Evolutionary conservation across 306 rosid species (phyloP).

Genomic region (Fragaria ananassa): DNA sequence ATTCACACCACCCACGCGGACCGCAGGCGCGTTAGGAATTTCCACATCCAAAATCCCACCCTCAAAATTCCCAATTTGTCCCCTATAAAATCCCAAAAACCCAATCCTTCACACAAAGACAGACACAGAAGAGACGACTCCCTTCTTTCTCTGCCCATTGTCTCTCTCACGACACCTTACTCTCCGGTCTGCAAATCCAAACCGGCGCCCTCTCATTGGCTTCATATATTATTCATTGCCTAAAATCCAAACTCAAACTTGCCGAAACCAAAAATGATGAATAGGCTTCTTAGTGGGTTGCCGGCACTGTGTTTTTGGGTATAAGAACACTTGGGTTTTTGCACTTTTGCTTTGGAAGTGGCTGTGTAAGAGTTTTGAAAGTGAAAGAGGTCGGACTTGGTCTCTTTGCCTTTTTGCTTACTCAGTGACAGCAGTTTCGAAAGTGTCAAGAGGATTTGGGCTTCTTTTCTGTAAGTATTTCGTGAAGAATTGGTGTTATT

Average conservation of each 20-base stretch:
- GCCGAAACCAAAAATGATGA: not conserved
- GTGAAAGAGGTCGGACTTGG: conserved; percentile 29
- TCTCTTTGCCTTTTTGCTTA: conserved; percentile 1
- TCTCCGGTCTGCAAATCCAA: not conserved
- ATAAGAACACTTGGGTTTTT: conserved; percentile 6
- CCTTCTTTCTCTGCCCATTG: not conserved
- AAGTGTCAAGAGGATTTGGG: conserved; percentile 34
- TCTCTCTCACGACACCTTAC: not conserved
- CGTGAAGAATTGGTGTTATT: conserved; percentile 40
- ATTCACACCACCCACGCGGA: not conserved
- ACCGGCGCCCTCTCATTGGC: not conserved
- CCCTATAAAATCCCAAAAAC: conserved; percentile 1
- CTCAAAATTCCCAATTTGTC: conserved; percentile 24
- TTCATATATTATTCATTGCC: not conserved
- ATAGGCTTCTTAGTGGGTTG: conserved; percentile 11
- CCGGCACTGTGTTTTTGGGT: conserved; percentile 32
- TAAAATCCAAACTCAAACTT: not conserved
- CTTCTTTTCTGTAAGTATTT: not conserved
- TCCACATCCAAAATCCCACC: not conserved
- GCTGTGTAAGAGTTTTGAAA: conserved; percentile 27
- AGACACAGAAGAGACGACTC: not conserved
- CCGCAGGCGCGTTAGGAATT: not conserved
- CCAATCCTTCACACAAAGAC: not conserved
- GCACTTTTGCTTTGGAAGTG: conserved; percentile 21
- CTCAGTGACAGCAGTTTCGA: conserved; percentile 20